These are phyloP conservation scores for Tulasnella sp. DNA, from an alignment of 768 basidiomycete species.

Conservation along the genomic window DNA sequence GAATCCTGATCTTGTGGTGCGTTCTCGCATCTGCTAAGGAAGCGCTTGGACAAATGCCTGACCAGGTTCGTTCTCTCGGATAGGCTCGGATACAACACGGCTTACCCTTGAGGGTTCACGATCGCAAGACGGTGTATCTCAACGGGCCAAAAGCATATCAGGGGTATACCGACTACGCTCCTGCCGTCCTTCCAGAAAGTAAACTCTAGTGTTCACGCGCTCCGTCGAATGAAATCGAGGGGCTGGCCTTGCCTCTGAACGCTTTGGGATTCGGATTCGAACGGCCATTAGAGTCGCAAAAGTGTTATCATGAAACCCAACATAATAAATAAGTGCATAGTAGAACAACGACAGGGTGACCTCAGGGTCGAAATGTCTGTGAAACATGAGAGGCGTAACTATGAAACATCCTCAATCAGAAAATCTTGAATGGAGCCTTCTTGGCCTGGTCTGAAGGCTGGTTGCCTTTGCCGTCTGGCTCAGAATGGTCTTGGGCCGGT, in stretches of 20 bases:
- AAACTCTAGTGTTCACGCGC: not conserved
- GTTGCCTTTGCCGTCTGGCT: not conserved
- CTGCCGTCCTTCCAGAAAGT: not conserved
- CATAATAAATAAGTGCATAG: not conserved
- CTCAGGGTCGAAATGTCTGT: not conserved
- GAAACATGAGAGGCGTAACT: not conserved
- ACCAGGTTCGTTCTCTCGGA: no score
- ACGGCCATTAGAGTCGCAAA: not conserved
- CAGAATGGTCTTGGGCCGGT: not conserved
- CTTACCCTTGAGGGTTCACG: slow-evolving; percentile 1
- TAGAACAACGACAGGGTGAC: not conserved
- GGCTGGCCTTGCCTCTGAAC: not conserved
- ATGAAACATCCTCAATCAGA: not conserved
- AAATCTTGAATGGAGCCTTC: not conserved
- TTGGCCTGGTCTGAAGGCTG: not conserved
- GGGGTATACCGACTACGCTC: slow-evolving; percentile 9
- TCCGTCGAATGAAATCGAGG: not conserved
- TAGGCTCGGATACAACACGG: slow-evolving; percentile 19
- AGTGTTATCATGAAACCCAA: not conserved
- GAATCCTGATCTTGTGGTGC: slow-evolving; percentile 21
- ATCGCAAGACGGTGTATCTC: slow-evolving; percentile 28
- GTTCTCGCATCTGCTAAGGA: not conserved
- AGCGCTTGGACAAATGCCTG: not conserved
- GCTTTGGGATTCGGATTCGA: not conserved
- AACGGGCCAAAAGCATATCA: slow-evolving; percentile 18